Evolutionary conservation across 2,329 filamentous ascomycete genomes (phyloP), one percentile per base, ranked within the genome.

Genomic region (Botryotinia globosa): DNA sequence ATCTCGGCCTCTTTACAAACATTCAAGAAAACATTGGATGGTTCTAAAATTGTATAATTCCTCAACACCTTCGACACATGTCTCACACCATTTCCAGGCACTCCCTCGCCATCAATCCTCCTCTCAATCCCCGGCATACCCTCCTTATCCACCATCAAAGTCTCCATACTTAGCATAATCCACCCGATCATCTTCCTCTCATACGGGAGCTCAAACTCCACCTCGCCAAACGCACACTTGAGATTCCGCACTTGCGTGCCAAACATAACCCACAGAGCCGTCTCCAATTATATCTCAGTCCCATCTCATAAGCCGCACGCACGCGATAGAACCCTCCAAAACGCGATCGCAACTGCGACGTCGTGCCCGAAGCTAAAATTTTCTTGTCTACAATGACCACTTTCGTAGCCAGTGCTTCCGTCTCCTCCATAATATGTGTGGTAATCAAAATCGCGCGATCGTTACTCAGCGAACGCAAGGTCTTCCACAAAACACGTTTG

Each of bases 401-500:
- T 32, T 80, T 78, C 64, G 81, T 79, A 0, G 80, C 81, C 75
- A 82, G 80, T 75, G 82, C 81, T 81, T 82, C 29, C 32, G 32
- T 37, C 32, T 59, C 56, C 9, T 59, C 56, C 32, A 59, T 82
- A 64, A 74, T 77, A 72, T 82, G 81, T 10, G 80, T 82, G 1
- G 81, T 82, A 34, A 82, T 77, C 1, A 82, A 75, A 48, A 82
- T 80, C 12, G 80, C 78, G 39, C 80, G 77, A 69, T 79, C 78
- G 3, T 72, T 61, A 1, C 74, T 74, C 39, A 82, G 74, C 1
- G 76, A 74, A 63, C 77, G 74, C 2, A 82, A 74, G 4, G 79
- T 77, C 71, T 79, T 80, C 81, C 81, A 82, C 14, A 82, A 73
- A 20, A 80, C 78, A 3, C 81, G 78, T 72, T 82, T 82, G 0